Evolutionary conservation across 192 early-diverging fungal species (phyloP).

Genomic region (Rhizoclosmatium sp.): DNA sequence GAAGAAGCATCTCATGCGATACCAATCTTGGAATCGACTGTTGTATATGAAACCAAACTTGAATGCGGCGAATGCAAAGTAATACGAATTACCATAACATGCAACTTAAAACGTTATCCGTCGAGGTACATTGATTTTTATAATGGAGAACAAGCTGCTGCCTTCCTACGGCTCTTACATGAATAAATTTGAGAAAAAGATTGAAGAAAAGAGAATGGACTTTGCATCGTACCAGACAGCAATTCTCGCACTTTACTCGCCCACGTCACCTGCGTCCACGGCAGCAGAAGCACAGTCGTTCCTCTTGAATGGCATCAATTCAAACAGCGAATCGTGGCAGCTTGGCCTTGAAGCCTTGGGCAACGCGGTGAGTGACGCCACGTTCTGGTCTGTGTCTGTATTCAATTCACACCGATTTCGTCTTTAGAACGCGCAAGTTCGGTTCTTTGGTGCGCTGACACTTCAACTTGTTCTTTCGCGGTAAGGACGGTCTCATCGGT

Average conservation of each 20-base stretch:
- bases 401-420: background rate
- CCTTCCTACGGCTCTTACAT: too few relatives aligned
- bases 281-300: conserved; percentile 2
- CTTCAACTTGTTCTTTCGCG: conserved; percentile 10
- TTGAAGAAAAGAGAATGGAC: background rate
- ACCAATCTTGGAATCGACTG: too few relatives aligned
- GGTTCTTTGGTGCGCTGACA: conserved; percentile 33
- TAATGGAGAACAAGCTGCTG: too few relatives aligned
- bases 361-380: background rate
- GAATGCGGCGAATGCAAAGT: too few relatives aligned
- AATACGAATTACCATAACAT: too few relatives aligned
- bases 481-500: background rate
- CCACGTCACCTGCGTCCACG: background rate
- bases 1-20: too few relatives aligned
- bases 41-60: too few relatives aligned
- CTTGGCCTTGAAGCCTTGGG: conserved; percentile 10
- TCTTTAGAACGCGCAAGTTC: conserved; percentile 11
- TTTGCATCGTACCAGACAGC: conserved; percentile 11
- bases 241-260: background rate
- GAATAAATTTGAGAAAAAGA: too few relatives aligned
- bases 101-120: too few relatives aligned
- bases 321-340: background rate
- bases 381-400: background rate
- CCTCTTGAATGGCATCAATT: background rate
- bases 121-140: too few relatives aligned